Conservation (phyloP, 805 yeast species). For the Isabelozyma heimii region DNA sequence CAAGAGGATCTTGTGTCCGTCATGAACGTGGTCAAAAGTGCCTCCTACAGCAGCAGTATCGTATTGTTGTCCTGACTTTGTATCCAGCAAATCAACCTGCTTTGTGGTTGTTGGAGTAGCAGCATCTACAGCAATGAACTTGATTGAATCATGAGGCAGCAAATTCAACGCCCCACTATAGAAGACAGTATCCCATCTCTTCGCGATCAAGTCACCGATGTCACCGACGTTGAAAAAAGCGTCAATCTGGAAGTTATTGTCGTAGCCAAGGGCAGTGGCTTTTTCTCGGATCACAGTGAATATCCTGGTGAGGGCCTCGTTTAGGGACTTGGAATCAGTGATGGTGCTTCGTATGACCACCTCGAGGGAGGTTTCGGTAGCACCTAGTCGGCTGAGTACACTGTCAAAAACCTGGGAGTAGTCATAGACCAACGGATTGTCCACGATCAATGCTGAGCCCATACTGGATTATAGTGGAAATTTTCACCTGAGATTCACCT, state of each 20-base stretch:
- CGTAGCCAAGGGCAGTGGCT: conserved; percentile 15
- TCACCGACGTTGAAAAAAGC: conserved; percentile 22
- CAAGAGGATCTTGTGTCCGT: conserved; percentile 86
- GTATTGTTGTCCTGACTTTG: conserved; percentile 2
- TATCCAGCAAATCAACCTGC: background rate
- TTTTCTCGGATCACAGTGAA: conserved; percentile 25
- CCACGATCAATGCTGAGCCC: conserved; percentile 3
- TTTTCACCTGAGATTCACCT: too few species aligned
- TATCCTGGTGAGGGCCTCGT: conserved; percentile 22
- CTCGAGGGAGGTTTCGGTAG: conserved; percentile 12
- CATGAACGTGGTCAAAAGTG: conserved; percentile 94
- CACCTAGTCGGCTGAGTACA: conserved; percentile 2
- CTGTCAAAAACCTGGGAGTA: conserved; percentile 7
- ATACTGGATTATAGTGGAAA: background rate
- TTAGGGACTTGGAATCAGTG: conserved; percentile 19
- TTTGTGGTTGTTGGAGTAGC: background rate
- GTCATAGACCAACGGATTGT: conserved; percentile 11
- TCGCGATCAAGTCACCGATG: background rate
- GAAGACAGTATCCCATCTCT: background rate
- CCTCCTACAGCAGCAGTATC: conserved; percentile 77
- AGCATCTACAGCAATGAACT: background rate
- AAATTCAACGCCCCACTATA: background rate
- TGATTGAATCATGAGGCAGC: background rate
- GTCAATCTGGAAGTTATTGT: conserved; percentile 26
- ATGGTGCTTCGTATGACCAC: conserved; percentile 21